These are phyloP conservation scores for Pichia heedii DNA, from an alignment of 805 yeast species.

Conservation along the genomic window DNA sequence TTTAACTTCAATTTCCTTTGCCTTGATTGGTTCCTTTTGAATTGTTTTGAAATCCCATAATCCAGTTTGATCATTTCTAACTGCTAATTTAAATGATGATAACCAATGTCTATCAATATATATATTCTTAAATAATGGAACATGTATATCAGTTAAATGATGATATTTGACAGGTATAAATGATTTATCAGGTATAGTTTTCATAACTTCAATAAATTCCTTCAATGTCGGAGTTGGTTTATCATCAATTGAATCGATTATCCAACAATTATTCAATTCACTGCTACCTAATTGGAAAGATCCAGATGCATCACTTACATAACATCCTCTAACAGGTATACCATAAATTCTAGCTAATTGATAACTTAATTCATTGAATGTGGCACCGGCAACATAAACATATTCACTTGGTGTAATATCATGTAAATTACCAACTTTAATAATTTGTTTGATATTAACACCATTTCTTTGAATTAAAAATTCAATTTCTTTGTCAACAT, in stretches of 20 bases:
- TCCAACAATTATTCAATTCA: constrained; percentile 66
- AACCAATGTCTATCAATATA: constrained; percentile 83
- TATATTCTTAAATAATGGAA: constrained; percentile 56
- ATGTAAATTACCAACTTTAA: constrained; percentile 68
- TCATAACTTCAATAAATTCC: constrained; percentile 70
- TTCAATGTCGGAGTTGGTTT: constrained; percentile 66
- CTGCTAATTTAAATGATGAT: constrained; percentile 58
- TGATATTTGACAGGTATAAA: constrained; percentile 65
- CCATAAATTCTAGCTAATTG: constrained; percentile 83
- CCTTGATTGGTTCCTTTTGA: constrained; percentile 55
- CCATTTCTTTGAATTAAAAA: constrained; percentile 72
- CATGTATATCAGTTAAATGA: constrained; percentile 73
- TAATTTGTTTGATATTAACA: constrained; percentile 36
- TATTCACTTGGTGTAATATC: constrained; percentile 74
- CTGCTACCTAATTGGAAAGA: constrained; percentile 51
- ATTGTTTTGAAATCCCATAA: constrained; percentile 45
- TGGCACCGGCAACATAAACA: constrained; percentile 78
- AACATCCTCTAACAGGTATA: constrained; percentile 79
- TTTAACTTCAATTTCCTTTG: constrained; percentile 43
- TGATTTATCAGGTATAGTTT: constrained; percentile 62
- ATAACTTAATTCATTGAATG: constrained; percentile 77
- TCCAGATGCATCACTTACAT: constrained; percentile 66
- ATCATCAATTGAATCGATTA: constrained; percentile 71
- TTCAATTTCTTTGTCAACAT: constrained; percentile 49
- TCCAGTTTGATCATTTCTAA: constrained; percentile 47